Conservation (phyloP, 345 rosid species). For the Excoecaria agallocha region DNA sequence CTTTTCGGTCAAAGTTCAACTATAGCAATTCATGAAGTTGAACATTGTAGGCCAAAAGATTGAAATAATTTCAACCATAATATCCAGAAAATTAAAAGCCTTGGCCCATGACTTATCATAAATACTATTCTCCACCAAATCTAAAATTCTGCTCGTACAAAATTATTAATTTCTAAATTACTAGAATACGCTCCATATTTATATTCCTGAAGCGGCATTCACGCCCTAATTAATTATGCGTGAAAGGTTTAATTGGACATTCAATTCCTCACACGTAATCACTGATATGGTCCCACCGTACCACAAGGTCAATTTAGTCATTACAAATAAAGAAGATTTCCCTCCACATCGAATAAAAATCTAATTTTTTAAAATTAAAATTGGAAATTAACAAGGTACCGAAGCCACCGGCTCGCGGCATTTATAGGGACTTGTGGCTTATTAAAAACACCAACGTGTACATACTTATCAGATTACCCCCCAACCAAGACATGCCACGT, state of each 20-base stretch:
- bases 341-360: neutral
- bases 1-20: too few species aligned
- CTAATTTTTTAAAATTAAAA: neutral
- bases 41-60: neutral
- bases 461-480: neutral
- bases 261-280: constrained; percentile 12
- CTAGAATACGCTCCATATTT: constrained; percentile 16
- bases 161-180: neutral
- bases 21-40: too few species aligned
- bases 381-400: neutral
- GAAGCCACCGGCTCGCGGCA: neutral
- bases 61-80: too few species aligned
- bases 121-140: neutral
- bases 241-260: constrained; percentile 41
- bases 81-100: neutral
- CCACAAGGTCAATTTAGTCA: neutral
- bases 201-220: constrained; percentile 20
- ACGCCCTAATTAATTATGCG: constrained; percentile 33
- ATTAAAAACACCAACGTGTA: constrained; percentile 1
- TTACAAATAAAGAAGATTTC: neutral
- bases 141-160: neutral
- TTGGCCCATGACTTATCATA: neutral
- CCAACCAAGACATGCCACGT: constrained; percentile 46
- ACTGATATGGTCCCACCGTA: constrained; percentile 24
- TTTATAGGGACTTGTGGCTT: neutral